These are phyloP conservation scores for Candida verbasci DNA, from an alignment of 805 yeast genomes.

Conservation along the genomic window DNA sequence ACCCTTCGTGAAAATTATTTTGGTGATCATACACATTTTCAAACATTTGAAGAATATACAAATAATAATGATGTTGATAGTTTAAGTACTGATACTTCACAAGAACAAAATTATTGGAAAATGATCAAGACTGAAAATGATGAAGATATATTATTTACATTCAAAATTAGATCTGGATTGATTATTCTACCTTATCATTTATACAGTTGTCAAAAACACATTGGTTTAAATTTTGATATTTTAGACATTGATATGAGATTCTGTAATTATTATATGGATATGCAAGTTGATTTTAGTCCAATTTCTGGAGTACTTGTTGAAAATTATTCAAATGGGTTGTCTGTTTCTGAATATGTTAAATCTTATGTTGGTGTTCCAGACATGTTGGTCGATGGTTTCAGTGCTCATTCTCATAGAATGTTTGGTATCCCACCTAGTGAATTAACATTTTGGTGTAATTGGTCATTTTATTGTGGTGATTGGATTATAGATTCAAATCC, in stretches of 20 bases:
- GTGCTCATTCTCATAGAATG: slow-evolving; percentile 84
- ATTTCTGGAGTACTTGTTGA: slow-evolving; percentile 34
- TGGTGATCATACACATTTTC: slow-evolving; percentile 80
- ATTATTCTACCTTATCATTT: slow-evolving; percentile 68
- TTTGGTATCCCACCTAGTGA: slow-evolving; percentile 89
- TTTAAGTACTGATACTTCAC: background rate
- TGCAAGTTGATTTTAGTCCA: slow-evolving; percentile 71
- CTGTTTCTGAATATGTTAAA: slow-evolving; percentile 20
- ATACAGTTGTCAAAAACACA: slow-evolving; percentile 58
- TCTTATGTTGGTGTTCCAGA: slow-evolving; percentile 29
- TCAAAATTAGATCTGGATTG: slow-evolving; percentile 66
- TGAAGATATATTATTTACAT: slow-evolving; percentile 69
- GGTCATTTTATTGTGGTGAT: slow-evolving; percentile 76
- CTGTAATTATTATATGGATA: slow-evolving; percentile 89
- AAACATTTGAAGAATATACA: slow-evolving; percentile 80
- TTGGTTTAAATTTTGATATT: slow-evolving; percentile 58
- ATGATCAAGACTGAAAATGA: slow-evolving; percentile 60
- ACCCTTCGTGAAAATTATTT: slow-evolving; percentile 82
- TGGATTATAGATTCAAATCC: slow-evolving; percentile 51
- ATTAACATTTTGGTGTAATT: slow-evolving; percentile 83
- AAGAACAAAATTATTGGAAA: slow-evolving; percentile 27
- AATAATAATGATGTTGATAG: background rate
- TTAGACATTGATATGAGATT: slow-evolving; percentile 80
- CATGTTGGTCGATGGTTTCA: slow-evolving; percentile 52
- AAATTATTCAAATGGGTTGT: slow-evolving; percentile 22